Evolutionary conservation across 2,329 filamentous ascomycete species (phyloP).

Genomic region (Cyanodermella asteris): DNA sequence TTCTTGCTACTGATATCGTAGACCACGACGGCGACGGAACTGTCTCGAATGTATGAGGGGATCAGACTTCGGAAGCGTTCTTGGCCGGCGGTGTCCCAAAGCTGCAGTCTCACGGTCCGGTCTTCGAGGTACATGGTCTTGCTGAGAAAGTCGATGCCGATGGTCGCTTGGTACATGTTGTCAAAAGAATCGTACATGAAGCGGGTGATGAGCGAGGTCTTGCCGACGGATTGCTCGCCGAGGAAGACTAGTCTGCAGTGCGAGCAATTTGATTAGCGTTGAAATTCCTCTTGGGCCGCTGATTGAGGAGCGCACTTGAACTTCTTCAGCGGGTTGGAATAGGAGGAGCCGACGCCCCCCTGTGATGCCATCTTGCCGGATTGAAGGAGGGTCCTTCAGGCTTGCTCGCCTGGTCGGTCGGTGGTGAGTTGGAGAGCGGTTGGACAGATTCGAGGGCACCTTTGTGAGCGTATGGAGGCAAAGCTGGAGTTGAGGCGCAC

Average conservation of each 20-base stretch:
- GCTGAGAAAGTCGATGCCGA: slow-evolving; percentile 84
- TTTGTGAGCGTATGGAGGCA: too few relatives aligned
- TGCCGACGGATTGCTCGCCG: slow-evolving; percentile 91
- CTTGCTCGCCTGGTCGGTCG: too few relatives aligned
- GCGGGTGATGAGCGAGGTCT: slow-evolving; percentile 92
- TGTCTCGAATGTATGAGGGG: slow-evolving; percentile 96
- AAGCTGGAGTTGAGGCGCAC: too few relatives aligned
- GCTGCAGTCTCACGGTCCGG: slow-evolving; percentile 83
- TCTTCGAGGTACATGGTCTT: slow-evolving; percentile 99
- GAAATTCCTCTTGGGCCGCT: too few relatives aligned
- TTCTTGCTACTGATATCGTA: slow-evolving; percentile 97
- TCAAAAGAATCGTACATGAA: slow-evolving; percentile 99
- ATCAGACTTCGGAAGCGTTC: slow-evolving; percentile 94
- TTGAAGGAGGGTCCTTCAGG: too few relatives aligned
- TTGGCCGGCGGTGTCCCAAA: slow-evolving; percentile 97
- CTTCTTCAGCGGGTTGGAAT: slow-evolving; percentile 99
- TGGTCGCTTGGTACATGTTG: slow-evolving; percentile 10
- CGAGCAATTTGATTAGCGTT: too few relatives aligned
- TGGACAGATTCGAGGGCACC: too few relatives aligned
- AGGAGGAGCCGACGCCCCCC: slow-evolving; percentile 54
- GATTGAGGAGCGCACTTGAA: slow-evolving; percentile 53
- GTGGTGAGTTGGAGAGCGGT: too few relatives aligned
- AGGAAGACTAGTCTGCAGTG: slow-evolving; percentile 69
- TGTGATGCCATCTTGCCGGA: slow-evolving; percentile 50
- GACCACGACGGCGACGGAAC: slow-evolving; percentile 89